Evolutionary conservation across 2,329 filamentous ascomycete species (phyloP), one percentile per base, ranked within the genome.

Genomic region (Phialophora expanda): DNA sequence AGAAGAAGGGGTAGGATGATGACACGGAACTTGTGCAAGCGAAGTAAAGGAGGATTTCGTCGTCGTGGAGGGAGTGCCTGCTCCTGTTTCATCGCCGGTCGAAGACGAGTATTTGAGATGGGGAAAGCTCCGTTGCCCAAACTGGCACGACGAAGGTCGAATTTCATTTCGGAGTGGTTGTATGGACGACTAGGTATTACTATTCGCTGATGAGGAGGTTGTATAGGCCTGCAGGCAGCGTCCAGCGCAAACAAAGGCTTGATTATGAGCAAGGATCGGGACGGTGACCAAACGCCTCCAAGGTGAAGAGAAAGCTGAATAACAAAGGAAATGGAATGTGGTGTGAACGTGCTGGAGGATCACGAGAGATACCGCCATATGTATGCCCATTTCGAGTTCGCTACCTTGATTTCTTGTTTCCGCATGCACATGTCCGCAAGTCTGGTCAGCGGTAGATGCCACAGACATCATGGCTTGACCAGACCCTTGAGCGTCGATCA

Each of bases 391-490:
- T 32, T 8, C 9, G 20, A 11, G 12, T 22, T 51, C 12, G 17
- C 24, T 55, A 55, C 38, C 59, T 28, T 46, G 41, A 5, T 59
- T 30, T 41, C 46, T 59, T 48, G 50, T 60, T 66, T 34, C 51
- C 30, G 20, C 50, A 12, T 24, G 28, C 24, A 50, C 38, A 26
- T 30, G 62, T 48, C 50, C 61, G 56, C 34, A 8, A 61, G 8
- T 14, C 9, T 44, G 66, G 66, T 66, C 66, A 66, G 66, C 66
- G 66, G 62, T 57, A 63, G 62, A 62, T 68, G 66, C 66, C 66
- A 68, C 66, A 68, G 62, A 65, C 60, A 56, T 55, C 38, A 44
- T 55, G n/a, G 56, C 66, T 63, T 56, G 62, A 62, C 59, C 54
- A 57, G 34, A 17, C 1, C 28, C 38, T 17, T 24, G 20, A 24